These are phyloP conservation scores for Globisporangium echinulatum DNA, from an alignment of 352 stramenopile species.

Conservation along the genomic window DNA sequence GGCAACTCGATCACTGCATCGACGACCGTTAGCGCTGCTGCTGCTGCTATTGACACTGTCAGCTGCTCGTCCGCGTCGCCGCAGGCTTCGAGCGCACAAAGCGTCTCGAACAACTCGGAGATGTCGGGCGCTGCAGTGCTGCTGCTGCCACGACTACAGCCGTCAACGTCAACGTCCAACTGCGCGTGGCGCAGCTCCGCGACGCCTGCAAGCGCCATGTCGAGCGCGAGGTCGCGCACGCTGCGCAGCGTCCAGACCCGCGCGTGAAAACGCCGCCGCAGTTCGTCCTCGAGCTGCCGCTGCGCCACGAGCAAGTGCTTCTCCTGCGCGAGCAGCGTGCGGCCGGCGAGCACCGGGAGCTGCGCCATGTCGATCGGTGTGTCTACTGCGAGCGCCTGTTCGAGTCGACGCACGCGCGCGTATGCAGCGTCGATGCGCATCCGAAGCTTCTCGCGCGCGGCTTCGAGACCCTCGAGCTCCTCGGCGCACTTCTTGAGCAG, in stretches of 20 bases:
- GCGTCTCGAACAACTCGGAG: conserved; percentile 1
- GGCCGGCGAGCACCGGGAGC: conserved; percentile 24
- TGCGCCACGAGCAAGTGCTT: conserved; percentile 26
- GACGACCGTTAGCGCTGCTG: no score
- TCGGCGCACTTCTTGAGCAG: conserved; percentile 53
- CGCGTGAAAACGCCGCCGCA: conserved; percentile 33
- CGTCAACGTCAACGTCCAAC: conserved; percentile 4
- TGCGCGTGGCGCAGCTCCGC: conserved; percentile 41
- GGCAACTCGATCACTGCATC: neutral
- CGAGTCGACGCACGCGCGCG: conserved; percentile 33
- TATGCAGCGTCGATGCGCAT: conserved; percentile 33
- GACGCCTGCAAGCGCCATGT: conserved; percentile 27
- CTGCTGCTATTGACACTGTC: neutral
- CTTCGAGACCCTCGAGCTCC: conserved; percentile 50
- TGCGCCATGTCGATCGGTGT: conserved; percentile 35
- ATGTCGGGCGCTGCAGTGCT: conserved; percentile 8
- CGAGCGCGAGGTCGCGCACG: conserved; percentile 28
- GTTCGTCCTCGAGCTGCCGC: conserved; percentile 30
- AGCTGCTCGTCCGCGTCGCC: conserved; percentile 15
- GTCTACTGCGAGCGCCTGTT: conserved; percentile 29
- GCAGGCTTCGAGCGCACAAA: conserved; percentile 17
- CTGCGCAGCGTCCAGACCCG: conserved; percentile 26
- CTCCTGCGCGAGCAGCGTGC: conserved; percentile 51
- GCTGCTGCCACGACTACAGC: no score
- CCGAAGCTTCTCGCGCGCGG: conserved; percentile 38